Evolutionary conservation across 352 stramenopile species (phyloP).

Genomic region (Peronospora destructor): DNA sequence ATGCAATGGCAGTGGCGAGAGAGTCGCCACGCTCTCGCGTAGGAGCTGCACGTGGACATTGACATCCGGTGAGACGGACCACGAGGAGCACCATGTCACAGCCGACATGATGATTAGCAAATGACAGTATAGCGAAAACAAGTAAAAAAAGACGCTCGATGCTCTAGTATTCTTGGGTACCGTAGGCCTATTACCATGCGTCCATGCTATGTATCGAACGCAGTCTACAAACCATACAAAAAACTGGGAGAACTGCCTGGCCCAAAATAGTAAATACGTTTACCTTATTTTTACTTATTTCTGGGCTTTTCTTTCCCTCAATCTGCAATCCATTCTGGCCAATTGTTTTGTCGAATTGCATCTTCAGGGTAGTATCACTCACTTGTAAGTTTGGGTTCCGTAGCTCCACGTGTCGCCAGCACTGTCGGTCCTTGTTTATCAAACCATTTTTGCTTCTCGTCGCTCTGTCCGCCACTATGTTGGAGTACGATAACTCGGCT

Average conservation of each 20-base stretch:
- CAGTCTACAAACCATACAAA: too few relatives aligned
- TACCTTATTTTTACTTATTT: background rate
- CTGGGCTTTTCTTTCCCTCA: background rate
- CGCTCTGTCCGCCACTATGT: slow-evolving; percentile 48
- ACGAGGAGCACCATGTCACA: slow-evolving; percentile 25
- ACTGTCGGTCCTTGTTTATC: slow-evolving; percentile 3
- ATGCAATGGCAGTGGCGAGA: slow-evolving; percentile 19
- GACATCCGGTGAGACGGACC: slow-evolving; percentile 6
- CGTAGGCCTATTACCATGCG: too few relatives aligned
- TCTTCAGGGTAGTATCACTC: background rate
- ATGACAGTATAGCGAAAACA: slow-evolving; percentile 12
- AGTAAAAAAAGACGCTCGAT: slow-evolving; percentile 15
- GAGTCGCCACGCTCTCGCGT: slow-evolving; percentile 2
- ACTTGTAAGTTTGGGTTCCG: slow-evolving; percentile 9
- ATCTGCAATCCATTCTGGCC: background rate
- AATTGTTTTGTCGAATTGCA: background rate
- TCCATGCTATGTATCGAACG: slow-evolving; percentile 2
- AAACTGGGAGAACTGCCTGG: too few relatives aligned
- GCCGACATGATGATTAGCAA: slow-evolving; percentile 14
- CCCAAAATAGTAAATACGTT: too few relatives aligned
- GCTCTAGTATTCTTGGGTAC: too few relatives aligned
- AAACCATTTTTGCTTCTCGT: slow-evolving; percentile 21
- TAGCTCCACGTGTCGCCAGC: slow-evolving; percentile 23
- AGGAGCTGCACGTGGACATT: slow-evolving; percentile 10
- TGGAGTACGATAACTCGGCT: slow-evolving; percentile 99